Base-by-base conservation (phyloP, 2,329 filamentous ascomycete genomes). In the Aspergillus pseudonomiae region DNA sequence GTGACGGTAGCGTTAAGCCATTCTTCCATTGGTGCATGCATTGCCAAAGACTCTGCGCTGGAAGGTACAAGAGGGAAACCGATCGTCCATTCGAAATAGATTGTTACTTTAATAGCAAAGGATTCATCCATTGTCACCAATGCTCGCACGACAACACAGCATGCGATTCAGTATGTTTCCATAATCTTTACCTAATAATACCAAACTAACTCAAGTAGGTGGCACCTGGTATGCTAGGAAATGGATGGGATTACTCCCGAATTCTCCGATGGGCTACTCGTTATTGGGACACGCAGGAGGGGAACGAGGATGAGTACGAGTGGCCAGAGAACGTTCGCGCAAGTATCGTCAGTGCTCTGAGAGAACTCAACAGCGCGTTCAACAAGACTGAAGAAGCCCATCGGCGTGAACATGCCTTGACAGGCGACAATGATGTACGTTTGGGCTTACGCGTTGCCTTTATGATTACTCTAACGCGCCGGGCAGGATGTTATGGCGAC, bases 391-490 rank as follows among this genome's bases (percentile, higher is more conserved):
- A 19, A 0, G 19, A 0, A 6, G 3, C 4, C n/a, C 19, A 41
- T 10, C 39, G 19, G 39, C 6, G 16, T n/a, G 19, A 16, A 41
- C 39, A 41, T 41, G 16, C 16, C 1, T 16, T 41, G 39, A 4
- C 6, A 41, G 3, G 0, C 19, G 7, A 41, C 0, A 7, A n/a
- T 4, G 0, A n/a, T 10, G 39, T 41, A 10, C 7, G 16, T 41
- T n/a, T 41, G 7, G 0, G 7, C n/a, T 9, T n/a, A n/a, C 0
- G 0, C 7, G 16, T 4, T 41, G 3, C 16, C 4, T 41, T 10
- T 4, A 41, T 3, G 19, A 0, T 41, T 4, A n/a, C 6, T 19
- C 19, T 41, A 10, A 41, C 7, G 6, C 19, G 10, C 10, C 7
- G 19, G 19, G 16, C 6, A 41, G 39, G 39, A n/a, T 7, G 1